These are phyloP conservation scores for Allantophomopsis lycopodina DNA, from an alignment of 2,329 filamentous ascomycete species.

Conservation along the genomic window DNA sequence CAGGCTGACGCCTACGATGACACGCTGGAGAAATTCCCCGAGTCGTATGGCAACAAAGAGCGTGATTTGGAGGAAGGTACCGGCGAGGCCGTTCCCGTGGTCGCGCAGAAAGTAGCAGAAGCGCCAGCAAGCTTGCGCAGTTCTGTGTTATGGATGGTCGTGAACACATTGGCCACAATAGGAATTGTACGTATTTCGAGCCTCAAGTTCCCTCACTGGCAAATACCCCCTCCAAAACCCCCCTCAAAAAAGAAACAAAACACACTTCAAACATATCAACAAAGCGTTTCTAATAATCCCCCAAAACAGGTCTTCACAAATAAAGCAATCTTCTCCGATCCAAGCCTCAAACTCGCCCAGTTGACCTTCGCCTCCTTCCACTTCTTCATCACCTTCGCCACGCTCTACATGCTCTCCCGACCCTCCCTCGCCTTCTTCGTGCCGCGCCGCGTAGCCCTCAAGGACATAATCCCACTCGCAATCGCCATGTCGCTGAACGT, in stretches of 20 bases:
- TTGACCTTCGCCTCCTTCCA: slow-evolving; percentile 56
- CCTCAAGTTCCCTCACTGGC: too few species aligned
- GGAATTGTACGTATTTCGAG: slow-evolving; percentile 40
- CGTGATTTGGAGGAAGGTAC: slow-evolving; percentile 23
- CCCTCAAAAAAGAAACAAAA: neutral
- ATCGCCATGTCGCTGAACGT: slow-evolving; percentile 56
- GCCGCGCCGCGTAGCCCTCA: slow-evolving; percentile 37
- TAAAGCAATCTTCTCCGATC: slow-evolving; percentile 54
- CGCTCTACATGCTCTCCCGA: slow-evolving; percentile 46
- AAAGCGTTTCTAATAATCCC: neutral
- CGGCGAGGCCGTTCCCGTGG: slow-evolving; percentile 13
- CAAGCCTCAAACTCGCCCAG: slow-evolving; percentile 45
- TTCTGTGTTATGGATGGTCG: slow-evolving; percentile 38
- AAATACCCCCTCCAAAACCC: neutral
- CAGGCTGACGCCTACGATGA: slow-evolving; percentile 9
- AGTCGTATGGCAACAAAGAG: slow-evolving; percentile 23
- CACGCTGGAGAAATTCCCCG: slow-evolving; percentile 3
- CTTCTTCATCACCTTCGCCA: slow-evolving; percentile 51
- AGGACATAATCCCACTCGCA: slow-evolving; percentile 48
- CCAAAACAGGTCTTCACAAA: slow-evolving; percentile 55
- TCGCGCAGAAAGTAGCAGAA: too few species aligned
- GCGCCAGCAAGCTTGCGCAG: slow-evolving; percentile 6
- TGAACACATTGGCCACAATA: slow-evolving; percentile 50
- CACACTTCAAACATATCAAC: neutral
- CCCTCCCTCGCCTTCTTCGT: slow-evolving; percentile 43